Evolutionary conservation across 371 early-diverging fungal species (phyloP).

Genomic region (Pancytospora philotis): DNA sequence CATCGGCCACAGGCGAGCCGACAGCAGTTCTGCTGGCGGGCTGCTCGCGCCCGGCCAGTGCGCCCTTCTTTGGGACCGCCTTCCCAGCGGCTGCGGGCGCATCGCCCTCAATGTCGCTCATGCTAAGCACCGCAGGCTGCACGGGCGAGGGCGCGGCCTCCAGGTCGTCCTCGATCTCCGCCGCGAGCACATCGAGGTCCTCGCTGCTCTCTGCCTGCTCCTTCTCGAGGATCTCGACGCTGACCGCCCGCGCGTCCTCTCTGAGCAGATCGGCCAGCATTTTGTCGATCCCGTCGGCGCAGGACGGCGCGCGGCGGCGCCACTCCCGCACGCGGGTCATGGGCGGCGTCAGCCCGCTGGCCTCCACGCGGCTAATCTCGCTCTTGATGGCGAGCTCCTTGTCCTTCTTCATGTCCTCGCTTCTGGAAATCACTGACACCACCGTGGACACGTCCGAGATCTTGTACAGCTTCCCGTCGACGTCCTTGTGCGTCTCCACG

Average conservation of each 20-base stretch:
- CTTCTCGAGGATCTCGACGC: constrained; percentile 55
- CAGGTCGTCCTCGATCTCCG: constrained; percentile 57
- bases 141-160: background rate
- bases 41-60: background rate
- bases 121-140: too few relatives aligned
- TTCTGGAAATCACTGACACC: constrained; percentile 44
- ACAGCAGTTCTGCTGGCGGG: too few relatives aligned
- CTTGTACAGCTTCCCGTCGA: constrained; percentile 82
- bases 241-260: constrained; percentile 69
- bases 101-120: background rate
- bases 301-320: constrained; percentile 73
- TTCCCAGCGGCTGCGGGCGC: background rate
- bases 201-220: constrained; percentile 56
- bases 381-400: background rate
- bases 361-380: background rate
- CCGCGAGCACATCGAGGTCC: constrained; percentile 47
- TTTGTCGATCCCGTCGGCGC: constrained; percentile 72
- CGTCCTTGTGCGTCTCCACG: constrained; percentile 81
- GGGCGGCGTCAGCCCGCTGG: constrained; percentile 73
- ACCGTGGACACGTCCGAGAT: constrained; percentile 66
- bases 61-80: background rate
- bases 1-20: too few relatives aligned
- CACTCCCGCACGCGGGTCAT: constrained; percentile 68
- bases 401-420: constrained; percentile 39
- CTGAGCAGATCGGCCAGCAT: constrained; percentile 72